These are phyloP conservation scores for Chamaecyparis obtusa DNA, from an alignment of 75 land plant species.

Conservation along the genomic window DNA sequence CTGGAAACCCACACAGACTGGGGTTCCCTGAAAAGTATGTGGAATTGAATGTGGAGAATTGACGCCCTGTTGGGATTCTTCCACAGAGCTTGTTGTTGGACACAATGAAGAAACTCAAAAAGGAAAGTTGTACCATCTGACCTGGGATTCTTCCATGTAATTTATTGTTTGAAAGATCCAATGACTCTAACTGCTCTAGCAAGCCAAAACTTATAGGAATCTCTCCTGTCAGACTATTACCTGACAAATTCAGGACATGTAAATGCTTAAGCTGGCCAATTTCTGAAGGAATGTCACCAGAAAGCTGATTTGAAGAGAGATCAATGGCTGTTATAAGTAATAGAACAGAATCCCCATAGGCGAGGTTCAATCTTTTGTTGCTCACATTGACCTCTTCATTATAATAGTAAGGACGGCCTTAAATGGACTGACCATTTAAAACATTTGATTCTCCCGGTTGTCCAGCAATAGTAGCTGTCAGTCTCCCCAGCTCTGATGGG, in stretches of 20 bases:
- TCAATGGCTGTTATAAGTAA: not conserved
- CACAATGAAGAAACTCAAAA: not conserved
- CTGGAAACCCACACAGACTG: not conserved
- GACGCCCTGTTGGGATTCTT: not conserved
- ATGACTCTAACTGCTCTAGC: not conserved
- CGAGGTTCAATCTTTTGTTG: not conserved
- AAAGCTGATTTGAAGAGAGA: slow-evolving; percentile 11
- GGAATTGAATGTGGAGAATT: not conserved
- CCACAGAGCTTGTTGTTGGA: slow-evolving; percentile 17
- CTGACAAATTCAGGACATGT: not conserved
- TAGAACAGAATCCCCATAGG: not conserved
- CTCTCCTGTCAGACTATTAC: slow-evolving; percentile 6
- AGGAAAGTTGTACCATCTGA: not conserved
- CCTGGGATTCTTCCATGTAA: slow-evolving; percentile 5
- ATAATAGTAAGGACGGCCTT: not conserved
- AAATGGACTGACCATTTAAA: not conserved
- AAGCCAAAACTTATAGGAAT: not conserved
- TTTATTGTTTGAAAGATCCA: slow-evolving; percentile 10
- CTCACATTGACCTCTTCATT: not conserved
- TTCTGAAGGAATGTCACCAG: slow-evolving; percentile 9
- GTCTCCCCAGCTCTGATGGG: too few species aligned
- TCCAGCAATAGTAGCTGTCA: not conserved
- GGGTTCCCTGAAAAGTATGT: not conserved
- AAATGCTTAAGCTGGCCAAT: not conserved
- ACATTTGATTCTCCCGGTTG: not conserved